phyloP scores from a whole-genome alignment of 306 rosid species.

The Vigna unguiculata region DNA sequence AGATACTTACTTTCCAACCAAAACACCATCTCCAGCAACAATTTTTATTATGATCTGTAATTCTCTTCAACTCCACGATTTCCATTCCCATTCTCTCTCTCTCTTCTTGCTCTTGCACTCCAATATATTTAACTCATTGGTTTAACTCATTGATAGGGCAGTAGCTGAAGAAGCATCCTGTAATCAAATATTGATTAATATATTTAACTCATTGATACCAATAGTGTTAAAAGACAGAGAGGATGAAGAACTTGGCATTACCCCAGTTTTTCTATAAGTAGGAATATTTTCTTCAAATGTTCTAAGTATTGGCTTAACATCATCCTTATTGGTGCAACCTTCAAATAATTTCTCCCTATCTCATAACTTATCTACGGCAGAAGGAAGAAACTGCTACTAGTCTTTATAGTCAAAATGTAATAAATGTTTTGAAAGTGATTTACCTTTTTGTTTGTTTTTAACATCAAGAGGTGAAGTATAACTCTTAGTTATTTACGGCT shows the following conservation, averaged over 20 bases:
- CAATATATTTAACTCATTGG: too few relatives aligned
- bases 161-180: conserved; percentile 93
- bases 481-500: conserved; percentile 44
- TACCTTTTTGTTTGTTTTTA: conserved; percentile 61
- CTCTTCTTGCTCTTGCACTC: too few relatives aligned
- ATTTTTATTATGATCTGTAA: conserved; percentile 91
- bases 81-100: too few relatives aligned
- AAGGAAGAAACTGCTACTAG: too few relatives aligned
- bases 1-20: conserved; percentile 91
- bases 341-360: too few relatives aligned
- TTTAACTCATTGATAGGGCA: too few relatives aligned
- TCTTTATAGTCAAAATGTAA: too few relatives aligned
- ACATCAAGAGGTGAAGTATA: conserved; percentile 64
- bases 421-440: too few relatives aligned
- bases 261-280: conserved; percentile 84
- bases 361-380: too few relatives aligned
- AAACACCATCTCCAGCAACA: conserved; percentile 94
- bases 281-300: conserved; percentile 84
- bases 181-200: conserved; percentile 45
- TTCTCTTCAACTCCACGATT: too few relatives aligned
- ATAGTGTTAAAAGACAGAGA: conserved; percentile 17
- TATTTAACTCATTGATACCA: too few relatives aligned
- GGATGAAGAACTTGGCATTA: conserved; percentile 46
- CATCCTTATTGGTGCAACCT: too few relatives aligned
- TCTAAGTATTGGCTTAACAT: conserved; percentile 77